Conservation (phyloP, 495 filamentous ascomycete species). For the Aspergillus mulundensis region DNA sequence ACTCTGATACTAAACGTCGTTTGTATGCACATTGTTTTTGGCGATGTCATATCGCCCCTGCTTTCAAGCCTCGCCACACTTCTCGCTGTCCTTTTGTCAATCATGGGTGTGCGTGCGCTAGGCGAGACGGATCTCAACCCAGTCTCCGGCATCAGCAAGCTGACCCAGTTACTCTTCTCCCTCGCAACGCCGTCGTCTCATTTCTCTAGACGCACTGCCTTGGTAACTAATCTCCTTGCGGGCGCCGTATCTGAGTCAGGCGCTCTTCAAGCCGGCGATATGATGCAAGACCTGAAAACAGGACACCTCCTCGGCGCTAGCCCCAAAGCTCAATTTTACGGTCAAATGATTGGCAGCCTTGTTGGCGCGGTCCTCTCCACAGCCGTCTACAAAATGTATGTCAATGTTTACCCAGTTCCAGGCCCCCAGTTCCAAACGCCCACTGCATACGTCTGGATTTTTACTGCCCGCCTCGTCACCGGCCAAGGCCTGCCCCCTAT, state of each 20-base stretch:
- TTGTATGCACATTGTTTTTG: conserved; percentile 77
- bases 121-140: conserved; percentile 97
- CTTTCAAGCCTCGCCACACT: conserved; percentile 78
- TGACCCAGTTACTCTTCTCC: conserved; percentile 92
- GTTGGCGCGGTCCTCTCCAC: conserved; percentile 87
- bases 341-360: conserved; percentile 85
- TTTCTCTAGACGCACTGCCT: conserved; percentile 52
- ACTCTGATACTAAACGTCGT: conserved; percentile 76
- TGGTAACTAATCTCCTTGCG: conserved; percentile 89
- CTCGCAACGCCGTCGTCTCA: conserved; percentile 78
- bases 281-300: conserved; percentile 98
- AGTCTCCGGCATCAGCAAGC: conserved; percentile 92
- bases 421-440: conserved; percentile 89
- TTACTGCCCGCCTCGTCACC: conserved; percentile 90
- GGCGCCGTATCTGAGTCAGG: conserved; percentile 88
- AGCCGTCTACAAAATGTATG: conserved; percentile 87
- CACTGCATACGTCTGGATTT: conserved; percentile 94
- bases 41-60: conserved; percentile 53
- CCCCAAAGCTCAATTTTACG: conserved; percentile 93
- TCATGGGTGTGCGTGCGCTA: conserved; percentile 93
- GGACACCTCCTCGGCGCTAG: conserved; percentile 89
- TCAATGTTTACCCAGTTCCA: conserved; percentile 80
- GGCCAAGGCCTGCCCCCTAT: conserved; percentile 81
- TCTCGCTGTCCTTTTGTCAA: conserved; percentile 80
- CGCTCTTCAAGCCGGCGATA: conserved; percentile 90